Evolutionary conservation across 1,284 basidiomycete species (phyloP), one percentile per base, ranked within the genome.

Genomic region (Nidula niveotomentosa): DNA sequence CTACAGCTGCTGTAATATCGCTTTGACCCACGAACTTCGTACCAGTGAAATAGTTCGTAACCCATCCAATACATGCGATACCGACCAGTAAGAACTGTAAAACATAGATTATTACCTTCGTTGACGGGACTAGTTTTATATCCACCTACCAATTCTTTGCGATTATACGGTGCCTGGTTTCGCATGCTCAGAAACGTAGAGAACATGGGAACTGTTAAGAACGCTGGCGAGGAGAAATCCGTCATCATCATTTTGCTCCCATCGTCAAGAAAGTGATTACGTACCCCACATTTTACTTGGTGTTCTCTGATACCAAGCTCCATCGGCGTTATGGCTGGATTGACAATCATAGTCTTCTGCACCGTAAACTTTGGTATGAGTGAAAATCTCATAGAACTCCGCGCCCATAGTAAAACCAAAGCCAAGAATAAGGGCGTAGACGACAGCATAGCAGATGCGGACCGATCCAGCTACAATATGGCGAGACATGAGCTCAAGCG

Each of bases 381-480:
- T 78, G 43, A 91, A 78, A 55, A 77, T 79, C 54, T 81, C 72
- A 65, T 84, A 94, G 8, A 89, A 65, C 54, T 88, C 80, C 1
- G 84, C 86, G 9, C 91, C 91, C 57, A 94, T 91, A 1, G 90
- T 84, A 15, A 94, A 82, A 6, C 93, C 92, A 65, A 94, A 94
- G 1, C 91, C 91, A 15, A 93, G 79, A 75, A 92, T 92, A 33
- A 93, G 77, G 15, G 85, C 83, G 63, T 92, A 93, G 60, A 92
- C 83, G 53, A 93, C 78, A 12, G 91, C 85, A 66, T 91, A 96
- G 56, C 91, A 91, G 17, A 96, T 77, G 41, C 93, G 83, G 39
- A 96, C 93, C 17, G 91, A 88, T n/a, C 93, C 91, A 0, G 90
- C 82, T 15, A 93, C 85, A 63, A 95, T 88, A 58, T 90, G 90